phyloP scores from a whole-genome alignment of 169 alveolate genomes.

The Plasmodium yoelii region DNA sequence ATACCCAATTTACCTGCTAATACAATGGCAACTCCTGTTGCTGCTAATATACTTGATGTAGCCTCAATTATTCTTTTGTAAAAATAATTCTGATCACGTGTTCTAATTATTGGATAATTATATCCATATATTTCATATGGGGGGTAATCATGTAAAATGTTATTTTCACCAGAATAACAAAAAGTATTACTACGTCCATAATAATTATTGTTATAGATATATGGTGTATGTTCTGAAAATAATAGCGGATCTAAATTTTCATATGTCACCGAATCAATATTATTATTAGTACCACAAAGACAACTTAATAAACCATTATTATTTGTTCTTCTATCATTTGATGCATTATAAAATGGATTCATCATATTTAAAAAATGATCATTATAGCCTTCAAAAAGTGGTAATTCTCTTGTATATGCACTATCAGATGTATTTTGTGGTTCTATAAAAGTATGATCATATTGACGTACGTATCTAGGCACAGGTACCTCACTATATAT shows the following conservation, averaged over 20 bases:
- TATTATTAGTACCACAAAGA: conserved; percentile 27
- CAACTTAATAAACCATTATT: conserved; percentile 43
- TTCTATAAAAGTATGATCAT: conserved; percentile 9
- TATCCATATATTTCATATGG: background rate
- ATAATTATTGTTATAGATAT: conserved; percentile 1
- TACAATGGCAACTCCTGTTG: conserved; percentile 58
- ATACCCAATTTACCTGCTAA: conserved; percentile 66
- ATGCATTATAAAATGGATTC: conserved; percentile 30
- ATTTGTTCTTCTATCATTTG: conserved; percentile 1
- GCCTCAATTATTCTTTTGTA: conserved; percentile 42
- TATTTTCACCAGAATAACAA: background rate
- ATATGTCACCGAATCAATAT: conserved; percentile 12
- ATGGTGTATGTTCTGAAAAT: background rate
- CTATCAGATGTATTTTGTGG: conserved; percentile 4
- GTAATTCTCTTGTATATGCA: conserved; percentile 47
- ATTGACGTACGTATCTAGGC: conserved; percentile 69
- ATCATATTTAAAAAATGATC: conserved; percentile 49
- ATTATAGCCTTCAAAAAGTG: conserved; percentile 61
- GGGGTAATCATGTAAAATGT: too few relatives aligned
- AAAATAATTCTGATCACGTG: conserved; percentile 14
- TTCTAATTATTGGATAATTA: conserved; percentile 29
- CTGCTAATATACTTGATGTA: conserved; percentile 52
- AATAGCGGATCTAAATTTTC: conserved; percentile 23
- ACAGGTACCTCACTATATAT: conserved; percentile 69
- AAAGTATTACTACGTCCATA: conserved; percentile 5